Evolutionary conservation across 2,329 filamentous ascomycete genomes (phyloP), one percentile per base, ranked within the genome.

Genomic region (Ophiostoma ulmi): DNA sequence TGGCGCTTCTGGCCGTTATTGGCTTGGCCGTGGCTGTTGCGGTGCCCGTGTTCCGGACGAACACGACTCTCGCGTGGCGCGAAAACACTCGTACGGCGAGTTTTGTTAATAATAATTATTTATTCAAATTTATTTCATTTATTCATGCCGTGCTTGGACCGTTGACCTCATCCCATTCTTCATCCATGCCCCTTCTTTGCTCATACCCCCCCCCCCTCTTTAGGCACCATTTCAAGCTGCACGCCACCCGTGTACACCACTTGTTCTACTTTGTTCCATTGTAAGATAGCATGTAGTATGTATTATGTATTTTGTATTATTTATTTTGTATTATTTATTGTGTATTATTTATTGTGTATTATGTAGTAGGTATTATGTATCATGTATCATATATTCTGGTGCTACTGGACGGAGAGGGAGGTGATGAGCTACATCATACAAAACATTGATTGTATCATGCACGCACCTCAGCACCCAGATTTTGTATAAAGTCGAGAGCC

Each of bases 401-500:
- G 26, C 26, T 31, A 31, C 26, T 31, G 26, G 26, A 31, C 26
- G 26, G 26, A 31, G 26, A 31, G 26, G 26, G 26, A 31, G 26
- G 26, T 31, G 26, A 31, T 31, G 26, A 31, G 26, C 26, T 31
- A 31, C 26, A 31, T 31, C 1, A 31, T 31, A 31, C 26, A 31
- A 31, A 3, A 31, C 31, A 31, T 31, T 31, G 31, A 31, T 48
- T 48, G 17, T 20, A 48, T 48, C 44, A 48, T 48, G 44, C 44
- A 48, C 58, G 44, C 44, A 44, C 39, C 14, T 44, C 68, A 41
- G 22, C 48, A 58, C 63, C 48, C 55, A 36, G 11, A n/a, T 58
- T 70, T 26, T 55, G 58, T 70, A 67, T 67, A 70, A 67, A 67
- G 36, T 13, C 22, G 44, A 67, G 44, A 67, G 44, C 36, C 41